Conservation (phyloP, 2,329 filamentous ascomycete genomes). For the Colletotrichum plurivorum region DNA sequence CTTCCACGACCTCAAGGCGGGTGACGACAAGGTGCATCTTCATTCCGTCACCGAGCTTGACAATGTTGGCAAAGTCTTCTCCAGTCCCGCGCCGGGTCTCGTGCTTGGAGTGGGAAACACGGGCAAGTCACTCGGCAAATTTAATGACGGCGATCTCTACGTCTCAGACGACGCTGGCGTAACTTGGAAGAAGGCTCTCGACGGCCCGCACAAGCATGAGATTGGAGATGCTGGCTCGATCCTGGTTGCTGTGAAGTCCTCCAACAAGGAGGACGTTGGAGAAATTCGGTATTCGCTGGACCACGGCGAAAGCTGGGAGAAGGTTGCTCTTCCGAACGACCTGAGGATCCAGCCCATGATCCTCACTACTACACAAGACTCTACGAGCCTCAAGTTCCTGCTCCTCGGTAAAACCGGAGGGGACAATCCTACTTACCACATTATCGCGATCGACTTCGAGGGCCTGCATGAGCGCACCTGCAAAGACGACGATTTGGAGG, state of each 20-base stretch:
- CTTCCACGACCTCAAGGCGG: conserved; percentile 80
- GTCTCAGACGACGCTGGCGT: conserved; percentile 93
- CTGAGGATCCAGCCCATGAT: conserved; percentile 79
- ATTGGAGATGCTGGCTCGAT: conserved; percentile 95
- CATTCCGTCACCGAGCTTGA: conserved; percentile 91
- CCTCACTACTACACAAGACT: conserved; percentile 91
- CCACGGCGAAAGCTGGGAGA: conserved; percentile 88
- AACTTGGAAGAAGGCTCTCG: conserved; percentile 82
- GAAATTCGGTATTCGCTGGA: conserved; percentile 85
- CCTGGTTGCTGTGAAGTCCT: conserved; percentile 85
- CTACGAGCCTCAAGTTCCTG: conserved; percentile 92
- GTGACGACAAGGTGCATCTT: conserved; percentile 80
- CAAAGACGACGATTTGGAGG: conserved; percentile 82
- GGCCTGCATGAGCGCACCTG: conserved; percentile 86
- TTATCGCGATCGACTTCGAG: conserved; percentile 87
- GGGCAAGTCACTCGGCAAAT: conserved; percentile 79
- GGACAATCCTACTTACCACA: conserved; percentile 67
- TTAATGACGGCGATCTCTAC: conserved; percentile 83
- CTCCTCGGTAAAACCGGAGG: conserved; percentile 75
- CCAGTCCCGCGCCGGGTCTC: conserved; percentile 91
- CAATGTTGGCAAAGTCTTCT: conserved; percentile 90
- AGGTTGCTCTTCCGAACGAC: conserved; percentile 75
- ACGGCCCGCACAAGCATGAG: conserved; percentile 94
- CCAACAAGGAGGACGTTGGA: conserved; percentile 70
- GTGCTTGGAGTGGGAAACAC: conserved; percentile 96